Conservation (phyloP, 2,329 filamentous ascomycete species). For the Nemania sp. region DNA sequence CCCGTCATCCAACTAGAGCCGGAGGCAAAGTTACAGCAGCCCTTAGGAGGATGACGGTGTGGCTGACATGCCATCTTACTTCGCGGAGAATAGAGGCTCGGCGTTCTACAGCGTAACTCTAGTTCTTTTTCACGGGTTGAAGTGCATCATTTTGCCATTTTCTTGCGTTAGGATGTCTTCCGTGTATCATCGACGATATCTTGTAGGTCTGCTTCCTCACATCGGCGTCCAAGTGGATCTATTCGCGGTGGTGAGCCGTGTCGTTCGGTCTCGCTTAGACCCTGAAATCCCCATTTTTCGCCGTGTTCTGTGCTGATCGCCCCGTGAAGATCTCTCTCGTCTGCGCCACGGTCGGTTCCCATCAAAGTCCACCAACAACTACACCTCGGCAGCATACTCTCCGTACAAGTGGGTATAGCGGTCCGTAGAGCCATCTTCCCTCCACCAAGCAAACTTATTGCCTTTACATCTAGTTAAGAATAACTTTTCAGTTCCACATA, state of each 20-base stretch:
- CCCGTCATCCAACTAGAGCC: slow-evolving; percentile 7
- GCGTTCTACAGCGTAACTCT: slow-evolving; percentile 9
- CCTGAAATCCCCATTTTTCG: slow-evolving; percentile 13
- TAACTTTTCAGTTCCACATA: slow-evolving; percentile 4
- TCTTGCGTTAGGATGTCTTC: slow-evolving; percentile 19
- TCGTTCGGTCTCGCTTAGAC: slow-evolving; percentile 22
- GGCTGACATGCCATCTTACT: slow-evolving; percentile 16
- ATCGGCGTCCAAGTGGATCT: slow-evolving; percentile 19
- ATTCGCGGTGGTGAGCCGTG: slow-evolving; percentile 12
- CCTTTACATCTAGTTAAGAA: not conserved
- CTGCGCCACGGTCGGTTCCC: slow-evolving; percentile 19
- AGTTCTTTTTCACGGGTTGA: not conserved
- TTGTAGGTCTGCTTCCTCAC: slow-evolving; percentile 5
- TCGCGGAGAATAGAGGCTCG: not conserved
- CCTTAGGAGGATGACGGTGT: slow-evolving; percentile 26
- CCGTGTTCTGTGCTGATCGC: slow-evolving; percentile 15
- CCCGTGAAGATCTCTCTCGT: slow-evolving; percentile 13
- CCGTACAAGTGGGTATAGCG: slow-evolving; percentile 22
- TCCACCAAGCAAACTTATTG: slow-evolving; percentile 2
- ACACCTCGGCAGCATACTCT: slow-evolving; percentile 26
- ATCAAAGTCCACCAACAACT: slow-evolving; percentile 16
- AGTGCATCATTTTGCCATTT: slow-evolving; percentile 19
- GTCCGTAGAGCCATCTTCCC: slow-evolving; percentile 20
- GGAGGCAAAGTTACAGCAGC: slow-evolving; percentile 28
- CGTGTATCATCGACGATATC: slow-evolving; percentile 4